Evolutionary conservation across 2,329 filamentous ascomycete species (phyloP).

Genomic region (Colletotrichum gigasporum): DNA sequence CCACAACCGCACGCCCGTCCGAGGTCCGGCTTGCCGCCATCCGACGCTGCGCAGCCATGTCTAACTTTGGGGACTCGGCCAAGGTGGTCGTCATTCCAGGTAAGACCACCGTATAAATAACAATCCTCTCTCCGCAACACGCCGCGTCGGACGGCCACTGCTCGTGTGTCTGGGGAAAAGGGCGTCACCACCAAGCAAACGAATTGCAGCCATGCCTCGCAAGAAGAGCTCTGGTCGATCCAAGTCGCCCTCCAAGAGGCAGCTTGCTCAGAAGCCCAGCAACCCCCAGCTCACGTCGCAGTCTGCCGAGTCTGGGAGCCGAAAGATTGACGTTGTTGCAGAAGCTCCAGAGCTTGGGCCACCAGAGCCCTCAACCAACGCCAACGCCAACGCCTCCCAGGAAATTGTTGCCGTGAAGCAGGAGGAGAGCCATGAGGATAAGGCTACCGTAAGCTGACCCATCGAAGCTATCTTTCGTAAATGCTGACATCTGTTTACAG

Average conservation of each 20-base stretch:
- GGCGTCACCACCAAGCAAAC: background rate
- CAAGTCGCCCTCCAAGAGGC: conserved; percentile 19
- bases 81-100: conserved; percentile 29
- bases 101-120: conserved; percentile 23
- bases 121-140: conserved; percentile 4
- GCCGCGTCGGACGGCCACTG: background rate
- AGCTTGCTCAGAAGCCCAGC: conserved; percentile 19
- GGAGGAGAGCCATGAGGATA: conserved; percentile 21
- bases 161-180: background rate
- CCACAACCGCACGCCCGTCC: conserved; percentile 24
- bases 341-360: conserved; percentile 31
- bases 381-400: background rate
- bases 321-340: conserved; percentile 29
- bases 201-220: conserved; percentile 22
- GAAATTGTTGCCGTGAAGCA: conserved; percentile 16
- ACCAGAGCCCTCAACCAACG: background rate
- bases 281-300: conserved; percentile 22
- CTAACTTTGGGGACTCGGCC: conserved; percentile 28
- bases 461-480: background rate
- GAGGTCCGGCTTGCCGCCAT: conserved; percentile 23
- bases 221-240: conserved; percentile 26
- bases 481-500: background rate
- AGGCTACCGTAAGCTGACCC: conserved; percentile 5
- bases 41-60: conserved; percentile 28
- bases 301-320: conserved; percentile 14